Evolutionary conservation across 2,329 filamentous ascomycete species (phyloP).

Genomic region (Colletotrichum aenigma): DNA sequence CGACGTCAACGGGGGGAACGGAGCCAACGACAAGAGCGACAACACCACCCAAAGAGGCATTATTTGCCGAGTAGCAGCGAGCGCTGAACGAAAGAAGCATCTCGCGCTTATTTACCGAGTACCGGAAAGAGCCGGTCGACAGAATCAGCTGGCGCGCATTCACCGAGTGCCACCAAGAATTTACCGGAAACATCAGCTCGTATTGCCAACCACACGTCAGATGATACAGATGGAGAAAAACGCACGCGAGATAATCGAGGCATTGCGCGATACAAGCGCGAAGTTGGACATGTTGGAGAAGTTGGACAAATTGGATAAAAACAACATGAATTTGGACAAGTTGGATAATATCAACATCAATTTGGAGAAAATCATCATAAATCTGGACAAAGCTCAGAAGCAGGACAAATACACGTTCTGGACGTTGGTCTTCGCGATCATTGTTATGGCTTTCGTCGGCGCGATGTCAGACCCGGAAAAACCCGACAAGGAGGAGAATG

Average conservation of each 20-base stretch:
- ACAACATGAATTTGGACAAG: too few relatives aligned
- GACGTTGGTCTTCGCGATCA: neutral
- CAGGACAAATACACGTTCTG: accelerated
- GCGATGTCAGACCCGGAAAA: neutral
- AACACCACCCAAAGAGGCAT: neutral
- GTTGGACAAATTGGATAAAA: neutral
- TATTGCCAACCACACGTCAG: too few relatives aligned
- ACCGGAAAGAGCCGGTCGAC: too few relatives aligned
- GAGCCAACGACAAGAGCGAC: accelerated
- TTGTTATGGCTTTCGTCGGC: accelerated
- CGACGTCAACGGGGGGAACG: accelerated
- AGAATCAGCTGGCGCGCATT: too few relatives aligned
- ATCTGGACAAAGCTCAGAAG: too few relatives aligned
- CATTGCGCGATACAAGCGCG: neutral
- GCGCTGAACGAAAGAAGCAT: neutral
- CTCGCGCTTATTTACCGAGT: neutral
- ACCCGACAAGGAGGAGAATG: neutral
- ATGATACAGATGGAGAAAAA: too few relatives aligned
- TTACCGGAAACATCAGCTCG: too few relatives aligned
- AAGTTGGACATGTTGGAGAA: too few relatives aligned
- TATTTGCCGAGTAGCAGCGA: neutral
- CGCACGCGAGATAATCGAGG: neutral
- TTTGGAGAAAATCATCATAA: too few relatives aligned
- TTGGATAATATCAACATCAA: too few relatives aligned
- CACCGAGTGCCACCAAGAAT: too few relatives aligned